These are phyloP conservation scores for Talaromyces amestolkiae DNA, from an alignment of 2,329 filamentous ascomycete genomes.

Conservation along the genomic window DNA sequence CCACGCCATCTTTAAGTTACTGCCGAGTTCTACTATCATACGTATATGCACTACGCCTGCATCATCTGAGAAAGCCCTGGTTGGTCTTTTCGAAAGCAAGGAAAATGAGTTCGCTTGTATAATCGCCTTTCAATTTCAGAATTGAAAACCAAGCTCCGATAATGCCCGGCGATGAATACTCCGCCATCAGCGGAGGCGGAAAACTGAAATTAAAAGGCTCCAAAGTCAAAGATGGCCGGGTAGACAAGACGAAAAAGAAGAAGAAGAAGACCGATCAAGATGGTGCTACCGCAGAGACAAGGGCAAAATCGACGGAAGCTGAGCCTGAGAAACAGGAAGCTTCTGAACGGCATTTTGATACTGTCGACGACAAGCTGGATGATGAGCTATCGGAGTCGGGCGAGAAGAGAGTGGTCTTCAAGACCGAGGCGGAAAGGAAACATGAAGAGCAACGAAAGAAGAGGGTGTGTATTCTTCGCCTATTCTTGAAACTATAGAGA, in stretches of 20 bases:
- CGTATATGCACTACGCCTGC: background rate
- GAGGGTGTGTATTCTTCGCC: conserved; percentile 57
- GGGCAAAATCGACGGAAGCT: background rate
- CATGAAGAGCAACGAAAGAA: conserved; percentile 79
- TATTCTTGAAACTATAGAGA: background rate
- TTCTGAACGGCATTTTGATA: conserved; percentile 19
- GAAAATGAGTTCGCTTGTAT: background rate
- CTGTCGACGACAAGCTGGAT: background rate
- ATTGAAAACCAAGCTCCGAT: background rate
- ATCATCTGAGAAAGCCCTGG: background rate
- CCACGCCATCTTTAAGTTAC: too few relatives aligned
- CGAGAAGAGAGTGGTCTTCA: conserved; percentile 43
- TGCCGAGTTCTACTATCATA: background rate
- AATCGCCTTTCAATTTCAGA: background rate
- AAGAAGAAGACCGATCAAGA: conserved; percentile 32
- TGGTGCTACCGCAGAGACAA: background rate
- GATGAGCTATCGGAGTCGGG: conserved; percentile 22
- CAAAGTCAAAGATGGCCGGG: conserved; percentile 54
- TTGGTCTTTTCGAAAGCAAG: background rate
- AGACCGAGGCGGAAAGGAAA: conserved; percentile 80
- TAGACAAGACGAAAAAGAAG: conserved; percentile 52
- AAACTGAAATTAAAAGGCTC: conserved; percentile 82
- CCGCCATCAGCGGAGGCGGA: conserved; percentile 62
- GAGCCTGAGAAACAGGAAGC: conserved; percentile 10
- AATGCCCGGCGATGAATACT: conserved; percentile 63